Base-by-base conservation (phyloP, 2,329 filamentous ascomycete genomes). In the Alternaria conjuncta region DNA sequence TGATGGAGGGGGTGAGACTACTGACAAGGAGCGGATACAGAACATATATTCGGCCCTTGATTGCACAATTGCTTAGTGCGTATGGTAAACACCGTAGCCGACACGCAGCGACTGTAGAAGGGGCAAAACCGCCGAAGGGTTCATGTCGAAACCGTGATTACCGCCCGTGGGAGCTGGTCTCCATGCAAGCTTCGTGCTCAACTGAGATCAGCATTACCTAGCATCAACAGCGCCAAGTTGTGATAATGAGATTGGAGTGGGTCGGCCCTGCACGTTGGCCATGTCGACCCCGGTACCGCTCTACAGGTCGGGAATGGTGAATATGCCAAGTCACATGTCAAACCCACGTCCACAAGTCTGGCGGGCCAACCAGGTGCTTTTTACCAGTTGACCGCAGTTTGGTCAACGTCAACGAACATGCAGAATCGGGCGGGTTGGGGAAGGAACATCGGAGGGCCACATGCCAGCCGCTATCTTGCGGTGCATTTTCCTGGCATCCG, bases 131-230 rank as follows among this genome's bases (percentile, higher is more conserved):
- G 53, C 55, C 51, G 54, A 54, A 55, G 50, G 30, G 46, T 64
- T 57, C 60, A 54, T 25, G 36, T 47, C 47, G 30, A 61, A 49
- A 54, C 53, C 56, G 62, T 60, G 50, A 51, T 57, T 43, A 47
- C 32, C 44, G 43, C 28, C 44, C 23, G 51, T 41, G 46, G 43
- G 49, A 55, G 47, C 56, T 64, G 41, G 50, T 47, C 43, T 56
- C 49, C 44, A 57, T 28, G 36, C 50, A 57, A 25, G 41, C 25
- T 41, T 47, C 46, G 26, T 57, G 36, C 49, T 58, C 51, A 41
- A 58, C 30, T 57, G 36, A 41, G 49, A 66, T 63, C 61, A 53
- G 57, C 64, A 57, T 51, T 36, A 41, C 30, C 49, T 36, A 45
- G 51, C 46, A 58, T 61, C 53, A 56, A 46, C 49, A 51, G 50